Evolutionary conservation across 768 basidiomycete species (phyloP).

Genomic region (Floccularia luteovirens): DNA sequence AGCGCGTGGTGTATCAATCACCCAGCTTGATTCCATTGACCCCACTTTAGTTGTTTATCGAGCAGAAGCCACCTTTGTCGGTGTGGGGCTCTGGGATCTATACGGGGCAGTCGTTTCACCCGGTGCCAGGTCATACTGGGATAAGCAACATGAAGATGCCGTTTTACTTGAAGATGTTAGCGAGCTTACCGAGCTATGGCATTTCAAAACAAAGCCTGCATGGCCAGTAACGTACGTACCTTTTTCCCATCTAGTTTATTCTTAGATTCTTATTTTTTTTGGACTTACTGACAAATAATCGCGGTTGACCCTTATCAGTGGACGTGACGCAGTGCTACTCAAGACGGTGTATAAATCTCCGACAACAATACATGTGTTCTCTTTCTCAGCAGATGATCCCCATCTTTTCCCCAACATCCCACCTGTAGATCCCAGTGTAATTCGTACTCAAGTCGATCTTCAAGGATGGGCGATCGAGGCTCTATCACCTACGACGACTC

Average conservation of each 20-base stretch:
- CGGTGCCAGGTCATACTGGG: slow-evolving; percentile 80
- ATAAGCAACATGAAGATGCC: slow-evolving; percentile 85
- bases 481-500: slow-evolving; percentile 89
- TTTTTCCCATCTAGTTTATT: slow-evolving; percentile 3
- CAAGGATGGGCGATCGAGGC: slow-evolving; percentile 98
- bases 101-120: slow-evolving; percentile 84
- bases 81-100: slow-evolving; percentile 92
- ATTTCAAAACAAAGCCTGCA: slow-evolving; percentile 82
- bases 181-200: slow-evolving; percentile 89
- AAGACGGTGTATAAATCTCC: slow-evolving; percentile 98
- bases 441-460: slow-evolving; percentile 94
- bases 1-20: slow-evolving; percentile 83
- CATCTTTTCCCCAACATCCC: slow-evolving; percentile 77
- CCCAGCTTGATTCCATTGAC: slow-evolving; percentile 95
- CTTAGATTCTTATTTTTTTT: slow-evolving; percentile 3
- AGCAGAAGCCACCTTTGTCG: slow-evolving; percentile 96
- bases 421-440: slow-evolving; percentile 62
- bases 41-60: slow-evolving; percentile 93
- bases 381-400: slow-evolving; percentile 88
- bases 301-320: slow-evolving; percentile 40
- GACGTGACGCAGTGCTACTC: slow-evolving; percentile 84
- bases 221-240: slow-evolving; percentile 85
- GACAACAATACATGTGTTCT: slow-evolving; percentile 89
- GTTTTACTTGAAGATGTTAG: slow-evolving; percentile 83
- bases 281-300: too few relatives aligned